Evolutionary conservation across 768 basidiomycete genomes (phyloP).

Genomic region (Rhodotorula graminis): DNA sequence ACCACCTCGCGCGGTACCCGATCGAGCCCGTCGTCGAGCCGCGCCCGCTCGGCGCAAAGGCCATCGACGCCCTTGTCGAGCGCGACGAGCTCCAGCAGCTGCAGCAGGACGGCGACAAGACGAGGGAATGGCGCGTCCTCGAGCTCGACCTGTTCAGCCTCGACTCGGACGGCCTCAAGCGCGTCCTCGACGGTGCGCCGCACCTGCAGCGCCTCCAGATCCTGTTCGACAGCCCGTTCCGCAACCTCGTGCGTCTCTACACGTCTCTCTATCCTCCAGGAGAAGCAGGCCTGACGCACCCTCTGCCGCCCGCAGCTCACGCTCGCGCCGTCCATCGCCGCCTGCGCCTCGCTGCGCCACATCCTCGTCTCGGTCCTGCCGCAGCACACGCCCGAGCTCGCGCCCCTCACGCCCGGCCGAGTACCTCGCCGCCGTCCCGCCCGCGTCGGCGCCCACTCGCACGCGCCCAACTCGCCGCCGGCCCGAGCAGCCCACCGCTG

Average conservation of each 20-base stretch:
- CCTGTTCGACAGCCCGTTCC: conserved; percentile 26
- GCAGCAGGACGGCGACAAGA: neutral
- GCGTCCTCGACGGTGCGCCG: conserved; percentile 13
- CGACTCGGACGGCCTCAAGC: conserved; percentile 11
- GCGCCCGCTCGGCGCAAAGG: neutral
- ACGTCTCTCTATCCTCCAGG: neutral
- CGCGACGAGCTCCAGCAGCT: neutral
- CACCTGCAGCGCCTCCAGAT: conserved; percentile 10
- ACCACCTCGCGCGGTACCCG: conserved; percentile 13
- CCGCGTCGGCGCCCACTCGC: neutral
- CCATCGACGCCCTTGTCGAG: conserved; percentile 17
- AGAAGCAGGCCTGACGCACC: neutral
- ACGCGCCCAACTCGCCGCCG: neutral
- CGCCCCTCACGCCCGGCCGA: conserved; percentile 2
- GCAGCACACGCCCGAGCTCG: conserved; percentile 15
- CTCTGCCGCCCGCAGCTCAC: conserved; percentile 5
- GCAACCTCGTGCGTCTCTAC: conserved; percentile 12
- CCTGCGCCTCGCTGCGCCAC: neutral
- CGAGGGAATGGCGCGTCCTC: conserved; percentile 12
- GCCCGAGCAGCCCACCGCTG: neutral
- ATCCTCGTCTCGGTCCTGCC: conserved; percentile 24
- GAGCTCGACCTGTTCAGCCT: conserved; percentile 23
- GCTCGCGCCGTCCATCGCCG: conserved; percentile 11
- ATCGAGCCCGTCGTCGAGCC: conserved; percentile 13
- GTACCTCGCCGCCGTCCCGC: neutral